Evolutionary conservation across 805 yeast genomes (phyloP).

Genomic region (Wickerhamomyces strasburgensis): DNA sequence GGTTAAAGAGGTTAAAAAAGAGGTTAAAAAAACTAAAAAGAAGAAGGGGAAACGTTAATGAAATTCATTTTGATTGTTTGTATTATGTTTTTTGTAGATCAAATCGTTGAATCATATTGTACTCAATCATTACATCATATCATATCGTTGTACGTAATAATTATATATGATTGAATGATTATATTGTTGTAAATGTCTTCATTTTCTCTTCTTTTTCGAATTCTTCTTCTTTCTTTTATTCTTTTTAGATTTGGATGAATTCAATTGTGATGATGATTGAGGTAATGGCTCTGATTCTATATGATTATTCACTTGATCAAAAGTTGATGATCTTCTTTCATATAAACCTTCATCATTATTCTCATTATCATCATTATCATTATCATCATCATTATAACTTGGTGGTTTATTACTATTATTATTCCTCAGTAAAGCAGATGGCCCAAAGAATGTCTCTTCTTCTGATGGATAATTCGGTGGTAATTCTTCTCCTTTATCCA

Average conservation of each 20-base stretch:
- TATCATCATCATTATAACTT: constrained; percentile 21
- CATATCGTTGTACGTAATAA: neutral
- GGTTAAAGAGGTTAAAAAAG: constrained; percentile 5
- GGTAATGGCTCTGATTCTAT: constrained; percentile 13
- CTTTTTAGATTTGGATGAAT: constrained; percentile 1
- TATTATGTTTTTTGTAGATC: too few relatives aligned
- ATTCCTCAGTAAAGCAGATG: constrained; percentile 20
- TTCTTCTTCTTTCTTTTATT: constrained; percentile 10
- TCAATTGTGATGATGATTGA: neutral
- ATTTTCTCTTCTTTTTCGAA: constrained; percentile 13
- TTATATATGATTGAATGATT: neutral
- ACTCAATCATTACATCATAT: neutral
- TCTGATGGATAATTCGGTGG: constrained; percentile 68
- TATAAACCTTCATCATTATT: constrained; percentile 21
- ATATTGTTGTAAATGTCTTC: neutral
- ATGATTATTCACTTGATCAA: constrained; percentile 28
- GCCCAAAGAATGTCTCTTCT: constrained; percentile 60
- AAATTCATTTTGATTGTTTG: neutral
- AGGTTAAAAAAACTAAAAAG: constrained; percentile 9
- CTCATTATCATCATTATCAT: constrained; percentile 5
- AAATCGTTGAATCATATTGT: neutral
- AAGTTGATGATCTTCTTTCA: constrained; percentile 31
- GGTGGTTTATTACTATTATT: constrained; percentile 17
- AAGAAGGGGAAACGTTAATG: constrained; percentile 23
- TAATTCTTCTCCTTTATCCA: constrained; percentile 67